Evolutionary conservation across 495 filamentous ascomycete genomes (phyloP).

Genomic region (Podospora comata): DNA sequence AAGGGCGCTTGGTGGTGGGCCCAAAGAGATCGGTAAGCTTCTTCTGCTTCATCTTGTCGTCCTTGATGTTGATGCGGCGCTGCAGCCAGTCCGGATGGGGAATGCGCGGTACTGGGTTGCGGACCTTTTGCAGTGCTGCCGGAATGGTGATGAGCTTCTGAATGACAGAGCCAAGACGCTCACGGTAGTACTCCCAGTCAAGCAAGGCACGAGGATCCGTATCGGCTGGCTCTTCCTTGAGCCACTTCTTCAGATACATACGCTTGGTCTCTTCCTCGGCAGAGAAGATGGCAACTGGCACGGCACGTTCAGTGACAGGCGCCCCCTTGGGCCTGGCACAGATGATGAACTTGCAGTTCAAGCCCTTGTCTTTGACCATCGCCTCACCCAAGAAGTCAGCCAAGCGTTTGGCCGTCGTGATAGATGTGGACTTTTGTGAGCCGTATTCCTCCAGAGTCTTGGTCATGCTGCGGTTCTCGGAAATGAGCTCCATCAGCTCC

Average conservation of each 20-base stretch:
- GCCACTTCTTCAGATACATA: slow-evolving; percentile 88
- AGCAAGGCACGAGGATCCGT: slow-evolving; percentile 87
- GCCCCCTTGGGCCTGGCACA: slow-evolving; percentile 80
- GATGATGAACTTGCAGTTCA: slow-evolving; percentile 99
- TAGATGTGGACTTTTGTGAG: slow-evolving; percentile 91
- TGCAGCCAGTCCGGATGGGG: slow-evolving; percentile 96
- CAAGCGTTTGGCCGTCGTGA: slow-evolving; percentile 93
- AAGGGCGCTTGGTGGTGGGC: slow-evolving; percentile 56
- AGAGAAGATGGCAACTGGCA: slow-evolving; percentile 96
- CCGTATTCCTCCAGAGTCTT: slow-evolving; percentile 97
- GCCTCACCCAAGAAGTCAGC: slow-evolving; percentile 96
- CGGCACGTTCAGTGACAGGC: slow-evolving; percentile 89
- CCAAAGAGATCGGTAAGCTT: slow-evolving; percentile 94
- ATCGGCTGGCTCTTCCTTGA: slow-evolving; percentile 87
- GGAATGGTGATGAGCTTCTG: slow-evolving; percentile 99
- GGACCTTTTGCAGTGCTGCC: slow-evolving; percentile 88
- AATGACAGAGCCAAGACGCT: slow-evolving; percentile 91
- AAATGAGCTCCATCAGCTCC: slow-evolving; percentile 97
- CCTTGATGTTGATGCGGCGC: slow-evolving; percentile 85
- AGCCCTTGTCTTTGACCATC: slow-evolving; percentile 97
- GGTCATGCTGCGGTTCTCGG: slow-evolving; percentile 94
- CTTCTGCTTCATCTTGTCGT: slow-evolving; percentile 96
- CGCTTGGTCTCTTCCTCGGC: slow-evolving; percentile 84
- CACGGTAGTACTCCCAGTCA: slow-evolving; percentile 95
- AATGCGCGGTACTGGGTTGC: slow-evolving; percentile 90